Base-by-base conservation (phyloP, 495 filamentous ascomycete genomes). In the Chlorociboria aeruginascens region DNA sequence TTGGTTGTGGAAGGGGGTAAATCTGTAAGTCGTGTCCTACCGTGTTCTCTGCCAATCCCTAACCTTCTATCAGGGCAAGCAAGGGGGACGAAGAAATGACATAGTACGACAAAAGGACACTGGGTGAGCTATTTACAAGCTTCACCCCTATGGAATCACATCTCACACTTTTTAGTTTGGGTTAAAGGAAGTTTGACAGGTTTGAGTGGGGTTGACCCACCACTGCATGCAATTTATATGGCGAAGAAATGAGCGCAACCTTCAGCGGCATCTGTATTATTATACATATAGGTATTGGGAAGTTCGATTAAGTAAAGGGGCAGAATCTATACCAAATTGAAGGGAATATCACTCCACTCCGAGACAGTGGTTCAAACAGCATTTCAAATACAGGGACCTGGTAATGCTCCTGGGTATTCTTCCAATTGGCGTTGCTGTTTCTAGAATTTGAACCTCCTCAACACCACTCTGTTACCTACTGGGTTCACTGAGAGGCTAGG, bases 1-100 rank as follows among this genome's bases (percentile, higher is more conserved):
- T 76, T 98, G 61, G 92, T 98, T 20, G 88, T 98, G 6, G 92
- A 98, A 62, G 89, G 90, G 14, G 83, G 85, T 50, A 81, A 81
- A 61, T 35, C 50, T 30, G 51, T 59, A 54, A n/a, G 53, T 34
- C 4, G 13, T 12, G 17, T 37, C 42, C 40, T 30, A 10, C 12
- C 20, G 28, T 1, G 9, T 8, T 30, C 3, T 37, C 8, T 7
- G 28, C 41, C 11, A 50, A 31, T 16, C 25, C 7, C 29, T 43
- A 20, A 35, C 50, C 28, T 41, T 12, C 17, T 25, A 25, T 37
- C n/a, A 86, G 82, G 87, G 87, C 35, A 89, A 85, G 65, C 79
- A 95, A 65, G 77, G 63, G 43, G 83, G 81, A 1, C 63, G 71
- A 30, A 67, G 81, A 45, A 85, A 82, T 12, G 80, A 73, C 37